Percentiles rank a stretch among this genome's conserved stretches.
Evolutionary conservation across 371 early-diverging fungal species (phyloP).

Genomic region (Mycotypha africana): DNA sequence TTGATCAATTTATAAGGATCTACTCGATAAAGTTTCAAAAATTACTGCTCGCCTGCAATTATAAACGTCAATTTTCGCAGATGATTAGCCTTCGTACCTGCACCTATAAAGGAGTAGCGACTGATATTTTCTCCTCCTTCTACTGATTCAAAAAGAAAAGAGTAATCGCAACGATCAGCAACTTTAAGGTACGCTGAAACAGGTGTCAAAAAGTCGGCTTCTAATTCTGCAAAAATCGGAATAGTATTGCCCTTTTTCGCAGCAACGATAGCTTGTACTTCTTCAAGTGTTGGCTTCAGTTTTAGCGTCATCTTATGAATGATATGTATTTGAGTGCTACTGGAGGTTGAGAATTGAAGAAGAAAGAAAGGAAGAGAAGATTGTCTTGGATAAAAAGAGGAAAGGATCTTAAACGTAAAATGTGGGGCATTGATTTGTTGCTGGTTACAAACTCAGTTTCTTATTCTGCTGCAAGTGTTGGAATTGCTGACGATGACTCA

Average conservation of each 20-base stretch:
- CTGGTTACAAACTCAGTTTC: no score
- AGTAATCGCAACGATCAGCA: conserved; percentile 70
- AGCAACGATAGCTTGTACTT: conserved; percentile 57
- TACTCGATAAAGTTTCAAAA: conserved; percentile 21
- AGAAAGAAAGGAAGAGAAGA: neutral
- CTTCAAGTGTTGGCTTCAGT: conserved; percentile 66
- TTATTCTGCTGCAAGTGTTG: no score
- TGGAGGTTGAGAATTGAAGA: neutral
- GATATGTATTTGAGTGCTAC: neutral
- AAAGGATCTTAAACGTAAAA: no score
- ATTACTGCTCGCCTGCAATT: no score
- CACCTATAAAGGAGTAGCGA: conserved; percentile 92
- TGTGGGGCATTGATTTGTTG: no score
- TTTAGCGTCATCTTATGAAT: conserved; percentile 41
- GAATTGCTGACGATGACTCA: no score
- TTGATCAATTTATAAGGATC: conserved; percentile 83
- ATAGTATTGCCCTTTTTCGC: conserved; percentile 72
- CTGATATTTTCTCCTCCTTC: conserved; percentile 92
- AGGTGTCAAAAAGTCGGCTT: conserved; percentile 91
- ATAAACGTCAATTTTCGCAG: no score
- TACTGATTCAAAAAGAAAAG: conserved; percentile 95
- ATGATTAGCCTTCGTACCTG: conserved; percentile 51
- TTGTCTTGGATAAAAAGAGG: no score
- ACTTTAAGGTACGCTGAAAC: conserved; percentile 94
- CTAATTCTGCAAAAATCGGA: conserved; percentile 83